A percentile compares a stretch with the other conserved stretches of the same genome.
Evolutionary conservation across 345 rosid species (phyloP).

Genomic region (Pistacia integerrima): DNA sequence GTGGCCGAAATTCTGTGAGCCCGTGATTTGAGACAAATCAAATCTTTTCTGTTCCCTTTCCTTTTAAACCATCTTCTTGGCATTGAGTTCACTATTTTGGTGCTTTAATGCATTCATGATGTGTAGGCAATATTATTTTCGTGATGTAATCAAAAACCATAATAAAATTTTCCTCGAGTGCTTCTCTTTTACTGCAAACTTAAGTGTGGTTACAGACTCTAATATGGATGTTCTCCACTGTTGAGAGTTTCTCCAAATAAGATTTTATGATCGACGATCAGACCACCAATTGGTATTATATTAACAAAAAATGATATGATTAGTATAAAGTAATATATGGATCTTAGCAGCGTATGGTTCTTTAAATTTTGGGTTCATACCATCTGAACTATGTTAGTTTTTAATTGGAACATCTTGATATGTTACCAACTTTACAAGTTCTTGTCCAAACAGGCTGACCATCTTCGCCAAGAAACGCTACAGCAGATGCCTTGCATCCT

Average conservation of each 20-base stretch:
- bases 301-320: no score
- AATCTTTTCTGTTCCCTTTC: no score
- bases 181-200: not conserved
- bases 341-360: no score
- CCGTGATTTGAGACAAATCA: not conserved
- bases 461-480: constrained; percentile 78
- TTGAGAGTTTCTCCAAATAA: not conserved
- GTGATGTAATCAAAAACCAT: no score
- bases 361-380: no score
- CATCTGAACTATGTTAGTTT: no score
- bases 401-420: not conserved
- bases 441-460: constrained; percentile 68
- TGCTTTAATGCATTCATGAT: not conserved
- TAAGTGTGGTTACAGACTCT: not conserved
- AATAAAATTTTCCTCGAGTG: no score
- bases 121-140: not conserved
- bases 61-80: not conserved
- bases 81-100: not conserved
- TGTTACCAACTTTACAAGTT: not conserved
- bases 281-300: not conserved
- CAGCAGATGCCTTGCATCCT: constrained; percentile 78
- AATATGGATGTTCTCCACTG: not conserved
- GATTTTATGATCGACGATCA: not conserved
- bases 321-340: no score
- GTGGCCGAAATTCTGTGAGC: not conserved